phyloP scores from a whole-genome alignment of 768 basidiomycete genomes.

The Psilocybe azurescens region DNA sequence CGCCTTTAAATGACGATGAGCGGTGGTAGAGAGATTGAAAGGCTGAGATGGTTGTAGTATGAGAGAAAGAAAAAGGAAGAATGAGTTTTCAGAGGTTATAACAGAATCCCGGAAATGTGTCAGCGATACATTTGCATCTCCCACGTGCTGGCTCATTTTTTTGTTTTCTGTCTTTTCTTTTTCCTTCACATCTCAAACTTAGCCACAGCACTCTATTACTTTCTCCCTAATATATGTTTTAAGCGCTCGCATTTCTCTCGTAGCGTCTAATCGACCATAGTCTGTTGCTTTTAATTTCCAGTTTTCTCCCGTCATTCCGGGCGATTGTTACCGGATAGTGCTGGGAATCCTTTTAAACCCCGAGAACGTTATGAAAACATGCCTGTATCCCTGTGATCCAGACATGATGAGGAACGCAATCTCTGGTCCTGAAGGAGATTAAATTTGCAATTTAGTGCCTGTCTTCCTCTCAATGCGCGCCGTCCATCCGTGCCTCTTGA shows the following conservation, averaged over 20 bases:
- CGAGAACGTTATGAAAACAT: slow-evolving; percentile 10
- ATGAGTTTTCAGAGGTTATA: slow-evolving; percentile 18
- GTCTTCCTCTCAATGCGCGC: slow-evolving; percentile 1
- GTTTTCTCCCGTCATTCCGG: no score
- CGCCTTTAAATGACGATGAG: slow-evolving; percentile 29
- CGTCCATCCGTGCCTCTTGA: slow-evolving; percentile 1
- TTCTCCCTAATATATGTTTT: neutral
- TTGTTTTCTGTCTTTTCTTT: neutral
- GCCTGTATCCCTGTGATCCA: slow-evolving; percentile 11
- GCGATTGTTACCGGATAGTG: slow-evolving; percentile 1
- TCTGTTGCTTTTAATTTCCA: no score
- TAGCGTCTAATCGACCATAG: no score
- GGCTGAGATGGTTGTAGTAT: slow-evolving; percentile 32
- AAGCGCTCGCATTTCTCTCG: neutral
- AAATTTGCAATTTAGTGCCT: slow-evolving; percentile 7
- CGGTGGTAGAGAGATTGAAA: slow-evolving; percentile 8
- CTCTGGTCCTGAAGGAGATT: neutral
- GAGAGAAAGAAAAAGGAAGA: slow-evolving; percentile 28
- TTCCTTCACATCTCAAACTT: neutral
- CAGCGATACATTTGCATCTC: slow-evolving; percentile 20
- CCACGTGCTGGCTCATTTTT: slow-evolving; percentile 20
- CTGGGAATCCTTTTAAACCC: slow-evolving; percentile 1
- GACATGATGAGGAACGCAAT: neutral
- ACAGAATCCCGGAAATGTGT: slow-evolving; percentile 23
- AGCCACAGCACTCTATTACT: neutral